Evolutionary conservation across 768 basidiomycete genomes (phyloP).

Genomic region (Hygrocybe coccinea): DNA sequence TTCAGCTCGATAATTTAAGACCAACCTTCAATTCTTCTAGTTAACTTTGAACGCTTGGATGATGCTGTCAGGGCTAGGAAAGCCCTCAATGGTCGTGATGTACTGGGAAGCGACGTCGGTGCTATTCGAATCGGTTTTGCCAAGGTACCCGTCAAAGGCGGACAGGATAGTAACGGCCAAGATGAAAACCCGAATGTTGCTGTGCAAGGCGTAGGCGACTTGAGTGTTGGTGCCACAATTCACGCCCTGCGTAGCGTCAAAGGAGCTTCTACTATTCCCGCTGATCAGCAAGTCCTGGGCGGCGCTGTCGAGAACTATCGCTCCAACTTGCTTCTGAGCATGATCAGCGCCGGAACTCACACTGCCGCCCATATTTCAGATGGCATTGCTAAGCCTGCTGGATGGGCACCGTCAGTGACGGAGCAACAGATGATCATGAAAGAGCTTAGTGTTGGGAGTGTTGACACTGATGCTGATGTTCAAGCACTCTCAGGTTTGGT

Average conservation of each 20-base stretch:
- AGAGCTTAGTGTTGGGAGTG: conserved; percentile 73
- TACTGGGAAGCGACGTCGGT: conserved; percentile 93
- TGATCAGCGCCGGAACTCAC: conserved; percentile 76
- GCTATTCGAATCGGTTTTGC: conserved; percentile 97
- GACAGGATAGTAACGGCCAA: conserved; percentile 55
- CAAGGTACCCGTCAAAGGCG: conserved; percentile 89
- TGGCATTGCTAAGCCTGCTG: conserved; percentile 54
- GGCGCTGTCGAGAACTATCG: conserved; percentile 93
- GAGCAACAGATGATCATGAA: conserved; percentile 98
- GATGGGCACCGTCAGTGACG: conserved; percentile 71
- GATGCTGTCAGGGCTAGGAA: conserved; percentile 95
- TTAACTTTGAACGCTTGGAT: conserved; percentile 96
- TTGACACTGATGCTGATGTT: conserved; percentile 80
- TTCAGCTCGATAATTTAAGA: conserved; percentile 5
- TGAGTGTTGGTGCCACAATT: conserved; percentile 85
- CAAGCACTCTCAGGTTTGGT: conserved; percentile 77
- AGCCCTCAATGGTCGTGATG: conserved; percentile 91
- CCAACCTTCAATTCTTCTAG: conserved; percentile 31
- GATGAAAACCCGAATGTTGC: conserved; percentile 63
- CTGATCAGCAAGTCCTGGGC: conserved; percentile 89
- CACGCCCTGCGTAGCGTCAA: conserved; percentile 82
- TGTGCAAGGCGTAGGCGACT: conserved; percentile 77
- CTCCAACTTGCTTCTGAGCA: conserved; percentile 82
- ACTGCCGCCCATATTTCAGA: conserved; percentile 51
- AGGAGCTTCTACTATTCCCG: conserved; percentile 87